Evolutionary conservation across 140 eudicot genomes (phyloP).

Genomic region (Erigeron philadelphicus): DNA sequence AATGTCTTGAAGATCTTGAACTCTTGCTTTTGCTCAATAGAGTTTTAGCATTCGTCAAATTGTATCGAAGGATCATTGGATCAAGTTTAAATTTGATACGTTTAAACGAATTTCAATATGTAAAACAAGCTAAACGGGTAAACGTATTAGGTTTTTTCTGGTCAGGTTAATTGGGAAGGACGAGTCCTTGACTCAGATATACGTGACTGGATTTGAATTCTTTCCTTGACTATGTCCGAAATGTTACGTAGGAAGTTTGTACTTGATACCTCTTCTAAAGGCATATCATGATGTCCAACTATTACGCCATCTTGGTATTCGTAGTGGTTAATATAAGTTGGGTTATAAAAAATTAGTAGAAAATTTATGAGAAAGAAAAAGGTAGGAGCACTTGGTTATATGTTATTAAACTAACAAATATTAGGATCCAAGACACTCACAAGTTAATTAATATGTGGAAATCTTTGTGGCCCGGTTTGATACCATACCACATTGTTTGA

Average conservation of each 20-base stretch:
- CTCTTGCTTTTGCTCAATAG: background rate
- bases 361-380: slow-evolving; percentile 9
- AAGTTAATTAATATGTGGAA: slow-evolving; percentile 5
- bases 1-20: background rate
- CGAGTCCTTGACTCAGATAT: too few relatives aligned
- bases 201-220: too few relatives aligned
- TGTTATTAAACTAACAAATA: slow-evolving; percentile 11
- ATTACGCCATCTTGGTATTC: too few relatives aligned
- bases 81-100: background rate
- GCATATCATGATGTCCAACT: too few relatives aligned
- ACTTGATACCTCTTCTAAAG: too few relatives aligned
- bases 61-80: background rate
- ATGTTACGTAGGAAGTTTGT: too few relatives aligned
- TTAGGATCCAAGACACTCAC: background rate
- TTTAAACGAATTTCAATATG: too few relatives aligned
- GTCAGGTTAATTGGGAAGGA: too few relatives aligned
- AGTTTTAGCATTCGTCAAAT: background rate
- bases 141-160: too few relatives aligned
- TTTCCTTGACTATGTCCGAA: too few relatives aligned
- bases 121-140: background rate
- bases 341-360: background rate
- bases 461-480: slow-evolving; percentile 34
- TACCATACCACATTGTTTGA: slow-evolving; percentile 20
- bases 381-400: slow-evolving; percentile 18
- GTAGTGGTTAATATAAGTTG: background rate